phyloP scores from a whole-genome alignment of 805 yeast species.

The Grigorovia jiainica region DNA sequence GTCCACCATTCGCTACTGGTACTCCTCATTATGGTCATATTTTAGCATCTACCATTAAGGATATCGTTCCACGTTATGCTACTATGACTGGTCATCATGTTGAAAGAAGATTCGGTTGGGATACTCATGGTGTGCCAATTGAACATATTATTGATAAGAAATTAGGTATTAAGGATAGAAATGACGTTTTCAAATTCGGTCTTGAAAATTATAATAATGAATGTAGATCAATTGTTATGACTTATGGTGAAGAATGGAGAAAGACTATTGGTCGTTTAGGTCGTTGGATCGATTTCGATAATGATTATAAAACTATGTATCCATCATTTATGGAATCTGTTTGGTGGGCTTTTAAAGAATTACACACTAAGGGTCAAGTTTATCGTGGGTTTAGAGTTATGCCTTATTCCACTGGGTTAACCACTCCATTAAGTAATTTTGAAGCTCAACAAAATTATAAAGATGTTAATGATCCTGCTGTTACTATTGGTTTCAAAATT shows the following conservation, averaged over 20 bases:
- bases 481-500: constrained; percentile 81
- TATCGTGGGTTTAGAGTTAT: constrained; percentile 94
- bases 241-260: constrained; percentile 93
- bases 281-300: constrained; percentile 98
- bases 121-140: constrained; percentile 97
- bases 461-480: constrained; percentile 95
- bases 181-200: constrained; percentile 90
- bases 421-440: constrained; percentile 93
- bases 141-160: constrained; percentile 99
- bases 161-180: constrained; percentile 84
- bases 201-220: constrained; percentile 88
- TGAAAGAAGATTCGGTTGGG: constrained; percentile 99
- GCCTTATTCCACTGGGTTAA: constrained; percentile 98
- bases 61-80: constrained; percentile 94
- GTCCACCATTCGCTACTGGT: constrained; percentile 99
- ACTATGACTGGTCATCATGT: constrained; percentile 95
- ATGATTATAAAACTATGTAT: constrained; percentile 93
- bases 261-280: constrained; percentile 88
- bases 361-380: constrained; percentile 77
- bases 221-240: constrained; percentile 95
- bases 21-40: constrained; percentile 99
- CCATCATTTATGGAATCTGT: constrained; percentile 96
- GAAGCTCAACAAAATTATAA: constrained; percentile 98
- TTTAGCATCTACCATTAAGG: constrained; percentile 93
- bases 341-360: constrained; percentile 97